Conservation (phyloP, 2,329 filamentous ascomycete genomes). For the Neocatenulostroma microsporum region DNA sequence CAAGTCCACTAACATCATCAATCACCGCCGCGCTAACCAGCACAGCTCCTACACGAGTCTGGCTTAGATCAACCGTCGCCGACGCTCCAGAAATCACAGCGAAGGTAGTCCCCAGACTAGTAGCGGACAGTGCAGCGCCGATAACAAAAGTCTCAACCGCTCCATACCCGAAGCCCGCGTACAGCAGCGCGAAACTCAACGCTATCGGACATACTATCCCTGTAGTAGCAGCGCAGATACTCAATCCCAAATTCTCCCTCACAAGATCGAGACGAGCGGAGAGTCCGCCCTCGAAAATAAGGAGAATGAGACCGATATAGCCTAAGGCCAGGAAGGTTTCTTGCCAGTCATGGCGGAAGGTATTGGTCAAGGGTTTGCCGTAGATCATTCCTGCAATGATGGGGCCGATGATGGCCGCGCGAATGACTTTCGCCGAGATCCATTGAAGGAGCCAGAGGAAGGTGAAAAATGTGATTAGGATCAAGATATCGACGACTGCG, state of each 20-base stretch:
- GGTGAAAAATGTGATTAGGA: conserved; percentile 51
- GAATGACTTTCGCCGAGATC: conserved; percentile 45
- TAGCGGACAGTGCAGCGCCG: conserved; percentile 66
- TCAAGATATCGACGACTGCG: conserved; percentile 36
- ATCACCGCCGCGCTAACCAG: conserved; percentile 69
- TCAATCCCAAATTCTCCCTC: not conserved
- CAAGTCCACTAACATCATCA: conserved; percentile 69
- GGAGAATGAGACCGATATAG: conserved; percentile 63
- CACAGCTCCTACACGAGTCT: conserved; percentile 52
- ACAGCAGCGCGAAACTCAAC: conserved; percentile 58
- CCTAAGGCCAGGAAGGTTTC: conserved; percentile 56
- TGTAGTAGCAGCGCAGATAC: not conserved
- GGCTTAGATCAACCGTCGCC: conserved; percentile 49
- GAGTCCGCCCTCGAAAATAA: conserved; percentile 64
- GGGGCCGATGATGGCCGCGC: conserved; percentile 65
- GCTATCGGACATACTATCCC: conserved; percentile 58
- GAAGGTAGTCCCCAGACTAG: conserved; percentile 65
- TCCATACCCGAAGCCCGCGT: conserved; percentile 40
- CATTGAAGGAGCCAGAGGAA: conserved; percentile 47
- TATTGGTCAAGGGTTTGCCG: conserved; percentile 58
- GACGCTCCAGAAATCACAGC: conserved; percentile 46
- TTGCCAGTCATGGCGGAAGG: conserved; percentile 49
- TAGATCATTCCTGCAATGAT: conserved; percentile 63
- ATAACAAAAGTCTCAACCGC: conserved; percentile 61
- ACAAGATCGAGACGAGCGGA: conserved; percentile 48